Evolutionary conservation across 176 grass and related monocot genomes (phyloP), one percentile per base, ranked within the genome.

Genomic region (Calamus simplicifolius): DNA sequence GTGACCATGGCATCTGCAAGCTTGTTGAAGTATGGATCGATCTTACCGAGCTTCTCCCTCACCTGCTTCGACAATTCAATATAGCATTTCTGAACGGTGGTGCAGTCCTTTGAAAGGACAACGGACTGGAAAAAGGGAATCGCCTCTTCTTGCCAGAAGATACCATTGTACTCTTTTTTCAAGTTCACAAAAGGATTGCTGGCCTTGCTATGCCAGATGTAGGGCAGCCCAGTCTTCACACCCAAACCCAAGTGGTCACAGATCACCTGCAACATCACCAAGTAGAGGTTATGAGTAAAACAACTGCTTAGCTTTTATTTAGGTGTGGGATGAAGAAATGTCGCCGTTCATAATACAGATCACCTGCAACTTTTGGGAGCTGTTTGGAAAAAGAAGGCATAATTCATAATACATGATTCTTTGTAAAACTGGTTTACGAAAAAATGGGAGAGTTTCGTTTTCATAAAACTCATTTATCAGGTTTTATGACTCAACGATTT

Each of bases 161-260:
- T 95, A 15, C 86, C 91, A 49, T 95, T 95, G 82, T 97, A 97
- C 60, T 97, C 92, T 68, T 97, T 97, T 57, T 75, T 97, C 66
- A 97, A 69, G 80, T 97, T 97, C 3, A 91, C 87, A 2, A 97
- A 97, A 67, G 92, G 92, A 83, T 96, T 96, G 83, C 86, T 90
- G 66, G 92, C 92, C 87, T 96, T 96, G 92, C 86, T 90, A 81
- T 96, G 92, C 92, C 92, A 96, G 83, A 96, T 79, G 78, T 96
- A 96, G 16, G 92, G 92, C 56, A 96, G 60, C 25, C 92, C 92
- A 16, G 92, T 96, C 83, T 96, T 96, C 25, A 96, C 87, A 68
- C 92, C 92, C 30, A 97, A 54, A 59, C 75, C 74, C 64, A 97
- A 58, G 75, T 97, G 92, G 69, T 97, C 92, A 8, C 92, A 97